Base-by-base conservation (phyloP, 2,329 filamentous ascomycete genomes). In the Reticulascus tulasneorum region DNA sequence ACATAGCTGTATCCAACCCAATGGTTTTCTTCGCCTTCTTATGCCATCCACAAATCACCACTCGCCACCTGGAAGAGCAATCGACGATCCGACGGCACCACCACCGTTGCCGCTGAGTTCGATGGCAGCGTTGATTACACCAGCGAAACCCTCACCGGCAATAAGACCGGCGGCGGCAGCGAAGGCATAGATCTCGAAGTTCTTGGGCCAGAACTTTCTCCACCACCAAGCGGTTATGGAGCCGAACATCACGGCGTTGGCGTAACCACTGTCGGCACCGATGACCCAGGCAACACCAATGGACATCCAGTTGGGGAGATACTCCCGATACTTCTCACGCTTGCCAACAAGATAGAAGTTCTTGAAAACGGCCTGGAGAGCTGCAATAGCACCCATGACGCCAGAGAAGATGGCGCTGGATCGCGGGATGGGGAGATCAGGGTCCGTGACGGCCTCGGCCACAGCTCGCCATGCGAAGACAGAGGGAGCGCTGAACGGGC, bases 381-480 rank as follows among this genome's bases (percentile, higher is more conserved):
- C 66, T 23, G 69, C 69, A 20, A 77, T 58, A 13, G 70, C 55
- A 17, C 70, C 67, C 47, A 80, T 71, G 38, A 66, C 63, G 38
- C 79, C 70, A 46, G 74, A 59, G 54, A 80, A 81, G 52, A 76
- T 75, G 17, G 65, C 72, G 7, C 67, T 72, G 9, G 69, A 69
- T 16, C 50, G 56, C 1, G 77, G 75, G 23, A 81, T 75, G 3
- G 76, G 75, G 44, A 79, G 67, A 4, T 55, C 59, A 7, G 71
- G 71, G 38, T 73, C 64, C 2, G 76, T 80, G 26, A 79, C 75
- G 13, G 77, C 77, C 29, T 75, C 32, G 3, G 82, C 79, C 6
- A 84, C 77, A 5, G 81, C 81, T 25, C 72, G 67, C 81, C 80
- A 85, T 1, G 81, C 80, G 0, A 73, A 61, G 11, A 84, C 79